These are phyloP conservation scores for Syzygium oleosum DNA, from an alignment of 345 rosid species.

Conservation along the genomic window DNA sequence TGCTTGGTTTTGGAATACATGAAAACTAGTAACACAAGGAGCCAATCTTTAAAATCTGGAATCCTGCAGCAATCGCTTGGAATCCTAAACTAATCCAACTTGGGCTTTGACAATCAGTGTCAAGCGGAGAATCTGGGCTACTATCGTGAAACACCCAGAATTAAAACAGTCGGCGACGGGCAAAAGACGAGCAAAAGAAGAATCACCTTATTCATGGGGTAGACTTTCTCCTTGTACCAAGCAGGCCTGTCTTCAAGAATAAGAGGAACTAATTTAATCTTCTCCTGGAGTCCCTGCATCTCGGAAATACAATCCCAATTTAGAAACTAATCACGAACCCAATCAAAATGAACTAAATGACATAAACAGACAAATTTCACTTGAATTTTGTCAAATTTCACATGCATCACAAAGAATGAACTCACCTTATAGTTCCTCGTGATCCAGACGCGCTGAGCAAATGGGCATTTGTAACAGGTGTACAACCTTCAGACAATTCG, in stretches of 20 bases:
- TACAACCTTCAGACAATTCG: conserved; percentile 42
- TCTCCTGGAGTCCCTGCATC: conserved; percentile 69
- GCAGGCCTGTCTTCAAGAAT: conserved; percentile 69
- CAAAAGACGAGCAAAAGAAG: not conserved
- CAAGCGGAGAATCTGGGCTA: not conserved
- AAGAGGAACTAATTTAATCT: conserved; percentile 70
- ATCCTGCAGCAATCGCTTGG: not conserved
- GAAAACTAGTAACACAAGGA: not conserved
- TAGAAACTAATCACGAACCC: not conserved
- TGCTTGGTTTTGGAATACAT: not conserved
- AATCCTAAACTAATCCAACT: not conserved
- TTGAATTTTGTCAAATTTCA: not conserved
- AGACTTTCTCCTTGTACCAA: conserved; percentile 88
- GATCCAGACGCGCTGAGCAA: conserved; percentile 92
- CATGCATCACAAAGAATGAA: not conserved
- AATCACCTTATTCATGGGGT: conserved; percentile 69
- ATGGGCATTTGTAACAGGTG: conserved; percentile 57
- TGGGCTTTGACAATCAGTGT: not conserved
- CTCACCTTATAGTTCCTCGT: conserved; percentile 78
- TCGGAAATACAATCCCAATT: not conserved
- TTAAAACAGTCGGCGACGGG: not conserved
- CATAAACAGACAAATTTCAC: not conserved
- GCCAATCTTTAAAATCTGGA: not conserved
- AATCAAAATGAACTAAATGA: not conserved
- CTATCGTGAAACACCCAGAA: not conserved